Conservation (phyloP, 2,329 filamentous ascomycete genomes). For the Sporothrix brunneoviolacea region DNA sequence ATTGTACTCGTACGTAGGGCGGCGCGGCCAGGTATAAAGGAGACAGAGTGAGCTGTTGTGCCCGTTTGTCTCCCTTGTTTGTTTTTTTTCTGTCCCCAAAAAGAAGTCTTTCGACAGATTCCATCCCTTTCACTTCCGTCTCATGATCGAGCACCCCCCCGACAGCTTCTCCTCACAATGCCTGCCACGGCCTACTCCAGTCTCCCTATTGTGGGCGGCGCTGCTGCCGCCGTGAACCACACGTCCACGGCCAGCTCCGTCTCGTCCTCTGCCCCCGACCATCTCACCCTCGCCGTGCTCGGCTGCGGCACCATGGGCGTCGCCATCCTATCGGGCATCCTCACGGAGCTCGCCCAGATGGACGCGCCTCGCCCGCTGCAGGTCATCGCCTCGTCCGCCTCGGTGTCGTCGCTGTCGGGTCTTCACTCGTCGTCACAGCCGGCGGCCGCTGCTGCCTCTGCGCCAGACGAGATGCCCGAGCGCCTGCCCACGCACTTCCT, state of each 20-base stretch:
- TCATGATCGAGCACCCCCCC: too few species aligned
- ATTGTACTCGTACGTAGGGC: too few species aligned
- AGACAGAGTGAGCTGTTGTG: too few species aligned
- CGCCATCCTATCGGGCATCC: conserved; percentile 74
- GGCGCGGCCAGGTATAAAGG: too few species aligned
- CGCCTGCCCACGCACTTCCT: conserved; percentile 69
- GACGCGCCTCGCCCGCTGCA: conserved; percentile 40
- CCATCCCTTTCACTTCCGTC: not conserved
- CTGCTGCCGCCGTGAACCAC: not conserved
- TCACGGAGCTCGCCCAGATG: conserved; percentile 58
- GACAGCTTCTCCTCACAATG: not conserved
- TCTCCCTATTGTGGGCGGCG: conserved; percentile 3
- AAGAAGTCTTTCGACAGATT: not conserved
- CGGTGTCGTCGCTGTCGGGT: conserved; percentile 7
- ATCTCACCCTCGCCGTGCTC: conserved; percentile 68
- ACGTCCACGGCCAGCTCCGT: not conserved
- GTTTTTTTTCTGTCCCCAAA: not conserved
- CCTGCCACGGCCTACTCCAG: conserved; percentile 6
- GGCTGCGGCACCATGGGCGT: conserved; percentile 84
- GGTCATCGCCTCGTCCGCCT: conserved; percentile 33
- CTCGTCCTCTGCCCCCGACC: conserved; percentile 7
- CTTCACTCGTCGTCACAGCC: conserved; percentile 5
- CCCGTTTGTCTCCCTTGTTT: not conserved
- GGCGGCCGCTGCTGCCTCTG: not conserved
- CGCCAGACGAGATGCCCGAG: conserved; percentile 39